These are phyloP conservation scores for Glutinoglossum americanum DNA, from an alignment of 495 filamentous ascomycete species.

Conservation along the genomic window DNA sequence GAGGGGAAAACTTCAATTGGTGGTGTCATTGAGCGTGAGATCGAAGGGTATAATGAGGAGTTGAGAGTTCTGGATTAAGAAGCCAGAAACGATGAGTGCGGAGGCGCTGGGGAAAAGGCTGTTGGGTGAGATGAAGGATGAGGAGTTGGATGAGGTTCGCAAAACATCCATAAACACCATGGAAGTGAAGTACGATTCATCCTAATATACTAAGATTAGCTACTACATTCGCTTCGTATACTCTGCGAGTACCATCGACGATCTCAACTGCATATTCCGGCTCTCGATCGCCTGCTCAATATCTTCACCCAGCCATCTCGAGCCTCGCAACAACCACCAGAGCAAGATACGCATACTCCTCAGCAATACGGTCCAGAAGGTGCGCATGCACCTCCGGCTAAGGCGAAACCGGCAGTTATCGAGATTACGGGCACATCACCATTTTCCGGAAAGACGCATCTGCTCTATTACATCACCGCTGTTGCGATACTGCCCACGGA, in stretches of 20 bases:
- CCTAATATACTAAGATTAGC: conserved; percentile 8
- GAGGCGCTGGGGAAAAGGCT: conserved; percentile 36
- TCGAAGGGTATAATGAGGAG: neutral
- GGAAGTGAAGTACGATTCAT: neutral
- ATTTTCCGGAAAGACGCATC: conserved; percentile 38
- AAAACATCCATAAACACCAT: neutral
- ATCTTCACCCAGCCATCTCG: conserved; percentile 9
- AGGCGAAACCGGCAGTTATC: conserved; percentile 24
- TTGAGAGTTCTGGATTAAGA: neutral
- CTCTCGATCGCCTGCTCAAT: conserved; percentile 28
- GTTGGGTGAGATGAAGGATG: conserved; percentile 41
- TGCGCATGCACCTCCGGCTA: neutral
- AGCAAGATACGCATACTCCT: neutral
- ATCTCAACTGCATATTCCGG: conserved; percentile 20
- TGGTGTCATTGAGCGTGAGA: conserved; percentile 32
- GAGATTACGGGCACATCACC: conserved; percentile 34
- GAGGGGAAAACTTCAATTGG: conserved; percentile 32
- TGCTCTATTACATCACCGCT: conserved; percentile 46
- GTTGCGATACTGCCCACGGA: conserved; percentile 29
- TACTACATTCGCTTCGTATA: conserved; percentile 26
- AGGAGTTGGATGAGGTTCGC: conserved; percentile 43
- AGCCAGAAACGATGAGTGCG: conserved; percentile 16
- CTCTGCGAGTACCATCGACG: conserved; percentile 9
- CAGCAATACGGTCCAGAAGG: neutral
- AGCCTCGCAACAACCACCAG: neutral